These are phyloP conservation scores for Nyssa sinensis DNA, from an alignment of 148 eudicot species.

Conservation along the genomic window DNA sequence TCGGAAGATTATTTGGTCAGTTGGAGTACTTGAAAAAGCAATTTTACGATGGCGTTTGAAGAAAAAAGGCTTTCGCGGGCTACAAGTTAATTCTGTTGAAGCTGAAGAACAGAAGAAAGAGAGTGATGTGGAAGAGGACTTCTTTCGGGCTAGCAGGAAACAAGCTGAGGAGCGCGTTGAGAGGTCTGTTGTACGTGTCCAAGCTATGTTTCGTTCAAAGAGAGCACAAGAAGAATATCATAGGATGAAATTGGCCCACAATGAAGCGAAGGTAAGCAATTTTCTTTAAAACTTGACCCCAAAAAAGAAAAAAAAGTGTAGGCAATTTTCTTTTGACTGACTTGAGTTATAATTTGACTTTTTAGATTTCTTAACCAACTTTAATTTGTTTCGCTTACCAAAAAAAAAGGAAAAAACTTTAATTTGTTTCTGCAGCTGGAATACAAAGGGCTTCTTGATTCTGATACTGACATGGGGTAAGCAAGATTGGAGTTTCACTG, in stretches of 20 bases:
- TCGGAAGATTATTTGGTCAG: slow-evolving; percentile 74
- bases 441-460: slow-evolving; percentile 47
- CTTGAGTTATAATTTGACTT: not conserved
- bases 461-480: slow-evolving; percentile 33
- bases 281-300: not conserved
- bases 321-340: not conserved
- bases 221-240: slow-evolving; percentile 85
- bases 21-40: slow-evolving; percentile 93
- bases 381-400: not conserved
- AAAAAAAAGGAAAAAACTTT: too few species aligned
- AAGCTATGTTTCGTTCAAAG: slow-evolving; percentile 91
- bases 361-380: not conserved
- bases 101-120: slow-evolving; percentile 36
- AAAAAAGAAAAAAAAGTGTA: too few species aligned
- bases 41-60: slow-evolving; percentile 79
- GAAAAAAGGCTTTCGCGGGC: slow-evolving; percentile 83
- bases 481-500: not conserved
- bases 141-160: slow-evolving; percentile 77
- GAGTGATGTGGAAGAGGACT: slow-evolving; percentile 67
- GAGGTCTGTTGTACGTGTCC: slow-evolving; percentile 81
- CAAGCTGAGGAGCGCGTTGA: slow-evolving; percentile 95
- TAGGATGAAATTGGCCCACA: slow-evolving; percentile 77
- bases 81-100: slow-evolving; percentile 47
- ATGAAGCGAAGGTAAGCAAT: slow-evolving; percentile 36
- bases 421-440: slow-evolving; percentile 49